Evolutionary conservation across 2,329 filamentous ascomycete genomes (phyloP).

Genomic region (Metarhizium album): DNA sequence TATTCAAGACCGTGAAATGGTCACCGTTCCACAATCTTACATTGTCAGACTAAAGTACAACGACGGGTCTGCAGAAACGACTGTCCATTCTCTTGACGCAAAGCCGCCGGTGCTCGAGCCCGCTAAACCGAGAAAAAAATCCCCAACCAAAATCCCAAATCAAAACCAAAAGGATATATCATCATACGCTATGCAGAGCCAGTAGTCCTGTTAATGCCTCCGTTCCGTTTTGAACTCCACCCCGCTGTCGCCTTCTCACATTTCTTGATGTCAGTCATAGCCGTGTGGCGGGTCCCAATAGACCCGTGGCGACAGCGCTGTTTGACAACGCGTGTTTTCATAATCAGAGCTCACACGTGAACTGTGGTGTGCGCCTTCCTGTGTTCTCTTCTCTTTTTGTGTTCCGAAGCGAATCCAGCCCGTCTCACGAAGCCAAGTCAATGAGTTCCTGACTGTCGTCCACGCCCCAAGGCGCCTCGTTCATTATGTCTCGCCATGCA

Average conservation of each 20-base stretch:
- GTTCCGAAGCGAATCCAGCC: not conserved
- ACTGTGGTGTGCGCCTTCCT: not conserved
- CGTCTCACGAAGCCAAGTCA: constrained; percentile 1
- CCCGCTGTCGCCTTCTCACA: not conserved
- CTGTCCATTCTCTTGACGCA: not conserved
- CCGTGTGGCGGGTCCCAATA: not conserved
- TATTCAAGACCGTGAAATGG: not conserved
- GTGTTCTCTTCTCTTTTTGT: too few species aligned
- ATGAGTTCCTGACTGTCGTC: constrained; percentile 2
- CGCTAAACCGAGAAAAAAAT: not conserved
- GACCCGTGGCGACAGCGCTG: not conserved
- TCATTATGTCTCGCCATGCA: constrained; percentile 11
- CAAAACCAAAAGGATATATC: not conserved
- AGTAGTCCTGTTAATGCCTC: not conserved
- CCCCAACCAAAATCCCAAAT: not conserved
- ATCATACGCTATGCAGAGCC: constrained; percentile 3
- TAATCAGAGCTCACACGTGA: not conserved
- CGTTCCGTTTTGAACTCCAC: not conserved
- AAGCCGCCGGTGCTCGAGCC: not conserved
- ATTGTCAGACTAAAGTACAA: not conserved
- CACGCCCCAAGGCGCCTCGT: constrained; percentile 6
- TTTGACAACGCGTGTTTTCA: not conserved
- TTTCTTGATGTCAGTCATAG: not conserved
- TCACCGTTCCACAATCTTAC: not conserved
- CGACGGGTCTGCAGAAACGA: not conserved